These are phyloP conservation scores for Mortierella sp. DNA, from an alignment of 371 early-diverging fungal genomes.

Conservation along the genomic window DNA sequence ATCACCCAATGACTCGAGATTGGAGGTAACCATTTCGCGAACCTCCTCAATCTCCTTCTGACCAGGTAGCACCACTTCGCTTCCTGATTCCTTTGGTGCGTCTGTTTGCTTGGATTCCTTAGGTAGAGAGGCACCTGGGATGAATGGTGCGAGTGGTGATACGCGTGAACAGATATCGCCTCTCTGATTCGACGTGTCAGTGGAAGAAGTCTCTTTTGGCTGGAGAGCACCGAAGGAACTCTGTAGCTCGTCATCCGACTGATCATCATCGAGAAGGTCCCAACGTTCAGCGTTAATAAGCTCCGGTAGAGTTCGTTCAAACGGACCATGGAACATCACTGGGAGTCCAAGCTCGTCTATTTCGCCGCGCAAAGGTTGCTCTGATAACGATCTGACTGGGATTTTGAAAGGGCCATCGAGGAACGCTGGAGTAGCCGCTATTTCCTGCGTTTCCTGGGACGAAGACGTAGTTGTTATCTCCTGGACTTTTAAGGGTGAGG, in stretches of 20 bases:
- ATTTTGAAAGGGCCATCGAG: constrained; percentile 1
- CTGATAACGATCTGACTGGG: constrained; percentile 13
- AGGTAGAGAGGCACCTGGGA: constrained; percentile 1
- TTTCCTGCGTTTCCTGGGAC: no score
- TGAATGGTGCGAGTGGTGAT: constrained; percentile 24
- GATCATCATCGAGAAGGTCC: constrained; percentile 28
- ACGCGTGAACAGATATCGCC: background rate
- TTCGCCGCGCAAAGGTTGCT: background rate
- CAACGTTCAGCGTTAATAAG: constrained; percentile 24
- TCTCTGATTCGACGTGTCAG: background rate
- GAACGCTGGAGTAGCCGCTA: background rate
- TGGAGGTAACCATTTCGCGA: background rate
- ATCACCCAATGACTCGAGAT: constrained; percentile 9
- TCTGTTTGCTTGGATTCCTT: background rate
- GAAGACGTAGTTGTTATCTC: no score
- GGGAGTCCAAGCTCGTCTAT: background rate
- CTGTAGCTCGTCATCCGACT: constrained; percentile 22
- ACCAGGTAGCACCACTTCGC: background rate
- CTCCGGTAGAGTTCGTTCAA: constrained; percentile 7
- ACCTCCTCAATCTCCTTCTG: background rate
- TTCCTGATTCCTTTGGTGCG: background rate
- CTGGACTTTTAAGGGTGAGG: no score
- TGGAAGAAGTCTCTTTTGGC: background rate
- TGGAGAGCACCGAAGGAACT: constrained; percentile 7
- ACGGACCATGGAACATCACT: background rate